Percentiles rank a stretch among this genome's conserved stretches.
Evolutionary conservation across 2,329 filamentous ascomycete genomes (phyloP).

Genomic region (Colletotrichum kahawae): DNA sequence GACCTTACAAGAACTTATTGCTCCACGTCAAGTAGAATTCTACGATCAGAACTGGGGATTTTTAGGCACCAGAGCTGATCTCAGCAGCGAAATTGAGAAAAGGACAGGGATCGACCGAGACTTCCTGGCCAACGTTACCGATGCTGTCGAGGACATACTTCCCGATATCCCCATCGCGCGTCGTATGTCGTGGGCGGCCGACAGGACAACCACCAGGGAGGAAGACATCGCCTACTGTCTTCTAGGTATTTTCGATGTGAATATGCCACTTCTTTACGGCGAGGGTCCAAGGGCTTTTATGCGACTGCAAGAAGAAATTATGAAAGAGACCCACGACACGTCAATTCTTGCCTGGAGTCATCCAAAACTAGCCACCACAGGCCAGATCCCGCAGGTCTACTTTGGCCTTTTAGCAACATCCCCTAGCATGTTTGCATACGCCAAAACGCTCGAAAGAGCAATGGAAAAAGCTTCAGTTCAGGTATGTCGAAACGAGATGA

Average conservation of each 20-base stretch:
- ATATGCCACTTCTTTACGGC: conserved; percentile 30
- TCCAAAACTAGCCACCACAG: no score
- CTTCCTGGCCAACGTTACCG: not conserved
- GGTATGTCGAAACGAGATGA: no score
- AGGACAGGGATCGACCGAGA: not conserved
- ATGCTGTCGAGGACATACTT: not conserved
- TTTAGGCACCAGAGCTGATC: not conserved
- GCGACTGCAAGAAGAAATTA: conserved; percentile 13
- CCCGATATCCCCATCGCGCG: not conserved
- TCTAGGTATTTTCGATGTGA: conserved; percentile 29
- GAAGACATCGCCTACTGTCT: conserved; percentile 30
- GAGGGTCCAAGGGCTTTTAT: conserved; percentile 27
- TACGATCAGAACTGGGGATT: not conserved
- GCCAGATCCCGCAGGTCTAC: no score
- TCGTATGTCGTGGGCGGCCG: conserved; percentile 31
- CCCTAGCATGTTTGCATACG: not conserved
- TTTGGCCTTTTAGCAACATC: no score
- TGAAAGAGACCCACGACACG: not conserved
- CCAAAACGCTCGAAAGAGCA: not conserved
- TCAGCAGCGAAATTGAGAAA: not conserved
- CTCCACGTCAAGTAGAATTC: not conserved
- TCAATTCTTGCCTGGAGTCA: not conserved
- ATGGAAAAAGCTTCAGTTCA: not conserved
- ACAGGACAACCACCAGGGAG: conserved; percentile 22
- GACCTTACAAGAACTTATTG: not conserved